Conservation (phyloP, 2,329 filamentous ascomycete genomes). For the Parafenestella ontariensis region DNA sequence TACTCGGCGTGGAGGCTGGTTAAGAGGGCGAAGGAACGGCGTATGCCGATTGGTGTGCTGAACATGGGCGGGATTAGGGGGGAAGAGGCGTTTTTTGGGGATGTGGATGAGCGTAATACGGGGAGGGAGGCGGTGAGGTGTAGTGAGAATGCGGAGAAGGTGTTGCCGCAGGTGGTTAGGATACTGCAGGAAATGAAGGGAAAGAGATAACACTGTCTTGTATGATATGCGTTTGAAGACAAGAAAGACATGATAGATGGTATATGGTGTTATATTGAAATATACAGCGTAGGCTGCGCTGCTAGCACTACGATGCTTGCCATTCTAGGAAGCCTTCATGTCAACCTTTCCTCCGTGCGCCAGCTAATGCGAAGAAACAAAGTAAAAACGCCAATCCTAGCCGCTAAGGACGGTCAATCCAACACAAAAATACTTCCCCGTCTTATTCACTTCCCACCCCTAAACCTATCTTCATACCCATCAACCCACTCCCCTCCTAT, state of each 20-base stretch:
- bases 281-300: conserved; percentile 1
- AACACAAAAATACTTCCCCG: too few relatives aligned
- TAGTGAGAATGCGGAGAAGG: conserved; percentile 50
- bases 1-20: conserved; percentile 94
- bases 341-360: background rate
- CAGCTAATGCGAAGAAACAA: background rate
- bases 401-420: background rate
- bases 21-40: conserved; percentile 79
- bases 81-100: conserved; percentile 73
- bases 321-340: conserved; percentile 1
- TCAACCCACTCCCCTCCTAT: background rate
- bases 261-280: background rate
- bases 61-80: conserved; percentile 86
- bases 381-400: background rate
- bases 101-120: conserved; percentile 56
- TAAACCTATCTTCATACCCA: background rate
- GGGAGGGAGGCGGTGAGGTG: conserved; percentile 50
- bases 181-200: conserved; percentile 27
- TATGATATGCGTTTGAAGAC: background rate
- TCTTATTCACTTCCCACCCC: background rate
- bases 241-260: background rate
- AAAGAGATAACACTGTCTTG: background rate
- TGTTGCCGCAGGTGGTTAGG: conserved; percentile 42
- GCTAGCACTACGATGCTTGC: conserved; percentile 6
- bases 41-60: conserved; percentile 85